Conservation (phyloP, 805 yeast species). For the Torulaspora maleeae region DNA sequence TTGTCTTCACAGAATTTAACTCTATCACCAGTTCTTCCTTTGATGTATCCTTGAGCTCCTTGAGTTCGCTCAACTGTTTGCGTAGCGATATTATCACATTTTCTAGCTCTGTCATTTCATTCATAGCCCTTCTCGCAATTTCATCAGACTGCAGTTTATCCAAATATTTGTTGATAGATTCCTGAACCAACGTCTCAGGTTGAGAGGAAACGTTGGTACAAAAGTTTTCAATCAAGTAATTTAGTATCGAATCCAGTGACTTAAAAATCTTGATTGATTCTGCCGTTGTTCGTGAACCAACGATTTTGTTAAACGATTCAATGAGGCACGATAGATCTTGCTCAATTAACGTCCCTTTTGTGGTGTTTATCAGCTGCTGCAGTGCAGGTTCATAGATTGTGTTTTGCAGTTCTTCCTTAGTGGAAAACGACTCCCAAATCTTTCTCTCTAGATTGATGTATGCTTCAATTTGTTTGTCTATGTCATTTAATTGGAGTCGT, state of each 20-base stretch:
- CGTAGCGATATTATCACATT: constrained; percentile 49
- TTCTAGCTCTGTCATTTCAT: constrained; percentile 45
- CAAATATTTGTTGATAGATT: constrained; percentile 68
- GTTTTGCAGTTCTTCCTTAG: constrained; percentile 10
- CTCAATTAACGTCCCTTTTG: constrained; percentile 61
- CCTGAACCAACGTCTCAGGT: constrained; percentile 59
- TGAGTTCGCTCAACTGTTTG: constrained; percentile 52
- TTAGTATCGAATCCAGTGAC: constrained; percentile 48
- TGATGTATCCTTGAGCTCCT: constrained; percentile 68
- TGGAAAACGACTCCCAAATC: constrained; percentile 27
- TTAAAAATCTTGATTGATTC: constrained; percentile 44
- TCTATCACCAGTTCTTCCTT: constrained; percentile 52
- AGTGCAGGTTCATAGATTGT: constrained; percentile 23
- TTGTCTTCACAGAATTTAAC: constrained; percentile 55
- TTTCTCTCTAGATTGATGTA: constrained; percentile 44
- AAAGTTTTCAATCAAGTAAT: constrained; percentile 60
- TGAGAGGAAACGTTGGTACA: constrained; percentile 43
- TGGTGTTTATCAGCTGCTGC: constrained; percentile 19
- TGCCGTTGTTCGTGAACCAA: constrained; percentile 50
- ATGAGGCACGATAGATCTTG: constrained; percentile 54
- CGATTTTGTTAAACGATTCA: constrained; percentile 46
- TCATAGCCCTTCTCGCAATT: constrained; percentile 73
- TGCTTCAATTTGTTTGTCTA: constrained; percentile 61
- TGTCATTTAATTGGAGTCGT: constrained; percentile 48
- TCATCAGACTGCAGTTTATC: constrained; percentile 81